Percentiles rank a stretch among this genome's conserved stretches.
phyloP scores from a whole-genome alignment of 805 yeast genomes.

The Wickerhamomyces chaumierensis region DNA sequence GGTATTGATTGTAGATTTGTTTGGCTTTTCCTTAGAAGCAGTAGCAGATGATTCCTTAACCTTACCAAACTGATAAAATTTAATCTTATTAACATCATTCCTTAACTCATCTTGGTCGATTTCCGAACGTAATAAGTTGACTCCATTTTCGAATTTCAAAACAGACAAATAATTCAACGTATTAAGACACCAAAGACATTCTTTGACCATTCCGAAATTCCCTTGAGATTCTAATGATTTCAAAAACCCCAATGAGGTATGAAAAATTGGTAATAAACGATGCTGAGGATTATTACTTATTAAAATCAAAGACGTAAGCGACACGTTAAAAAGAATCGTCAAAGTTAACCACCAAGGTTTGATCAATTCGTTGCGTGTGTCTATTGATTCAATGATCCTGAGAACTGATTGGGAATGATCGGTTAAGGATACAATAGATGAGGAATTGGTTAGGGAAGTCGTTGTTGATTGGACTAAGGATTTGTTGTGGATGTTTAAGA shows the following conservation, averaged over 20 bases:
- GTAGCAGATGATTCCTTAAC: conserved; percentile 3
- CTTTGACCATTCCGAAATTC: conserved; percentile 36
- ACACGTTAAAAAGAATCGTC: conserved; percentile 32
- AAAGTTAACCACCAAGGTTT: conserved; percentile 46
- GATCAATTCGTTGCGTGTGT: conserved; percentile 19
- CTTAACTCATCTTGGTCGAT: conserved; percentile 36
- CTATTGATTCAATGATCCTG: conserved; percentile 21
- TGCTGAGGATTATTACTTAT: conserved; percentile 30
- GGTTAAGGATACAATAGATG: conserved; percentile 16
- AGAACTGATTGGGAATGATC: conserved; percentile 22
- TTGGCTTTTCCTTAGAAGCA: neutral
- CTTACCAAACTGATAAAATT: conserved; percentile 35
- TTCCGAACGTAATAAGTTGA: conserved; percentile 30
- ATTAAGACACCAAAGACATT: conserved; percentile 52
- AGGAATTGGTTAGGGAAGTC: conserved; percentile 12
- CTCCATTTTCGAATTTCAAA: conserved; percentile 32
- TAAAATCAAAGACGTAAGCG: conserved; percentile 29
- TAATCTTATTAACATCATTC: conserved; percentile 34
- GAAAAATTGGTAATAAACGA: conserved; percentile 8
- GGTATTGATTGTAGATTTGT: neutral
- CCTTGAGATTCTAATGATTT: conserved; percentile 14
- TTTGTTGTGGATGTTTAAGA: conserved; percentile 10
- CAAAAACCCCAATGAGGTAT: conserved; percentile 14
- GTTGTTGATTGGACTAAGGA: conserved; percentile 9
- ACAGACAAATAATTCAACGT: conserved; percentile 40